Evolutionary conservation across 2,329 filamentous ascomycete genomes (phyloP).

Genomic region (Microdochium bolleyi): DNA sequence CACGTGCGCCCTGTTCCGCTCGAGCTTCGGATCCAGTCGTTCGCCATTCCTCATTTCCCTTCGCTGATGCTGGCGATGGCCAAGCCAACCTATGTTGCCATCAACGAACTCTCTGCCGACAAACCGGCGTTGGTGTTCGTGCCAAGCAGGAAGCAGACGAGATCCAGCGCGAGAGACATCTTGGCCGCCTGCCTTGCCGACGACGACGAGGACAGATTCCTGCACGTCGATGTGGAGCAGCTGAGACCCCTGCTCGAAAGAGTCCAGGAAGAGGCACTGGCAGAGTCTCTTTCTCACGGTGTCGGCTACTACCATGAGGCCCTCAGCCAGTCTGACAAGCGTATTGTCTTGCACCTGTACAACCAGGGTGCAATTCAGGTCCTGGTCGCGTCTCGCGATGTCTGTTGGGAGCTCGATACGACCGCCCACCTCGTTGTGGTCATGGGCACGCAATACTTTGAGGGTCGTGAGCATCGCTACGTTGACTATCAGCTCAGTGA

Average conservation of each 20-base stretch:
- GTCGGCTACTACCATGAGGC: constrained; percentile 98
- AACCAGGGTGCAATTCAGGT: constrained; percentile 85
- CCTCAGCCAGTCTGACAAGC: constrained; percentile 78
- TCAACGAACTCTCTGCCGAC: constrained; percentile 79
- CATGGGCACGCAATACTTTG: constrained; percentile 97
- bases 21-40: constrained; percentile 92
- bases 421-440: constrained; percentile 87
- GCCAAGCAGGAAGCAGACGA: constrained; percentile 86
- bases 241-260: constrained; percentile 74
- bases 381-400: constrained; percentile 68
- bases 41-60: constrained; percentile 92
- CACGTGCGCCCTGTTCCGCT: constrained; percentile 82
- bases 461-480: constrained; percentile 93
- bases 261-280: constrained; percentile 78
- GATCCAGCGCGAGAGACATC: constrained; percentile 78
- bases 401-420: constrained; percentile 90
- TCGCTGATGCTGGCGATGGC: constrained; percentile 99
- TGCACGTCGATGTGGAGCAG: constrained; percentile 77
- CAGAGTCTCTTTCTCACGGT: constrained; percentile 84
- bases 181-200: constrained; percentile 81
- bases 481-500: constrained; percentile 93
- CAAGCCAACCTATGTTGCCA: constrained; percentile 82
- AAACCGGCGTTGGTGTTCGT: constrained; percentile 91
- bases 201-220: constrained; percentile 87
- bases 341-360: constrained; percentile 89